Evolutionary conservation across 192 early-diverging fungal species (phyloP).

Genomic region (Diversispora epigaea): DNA sequence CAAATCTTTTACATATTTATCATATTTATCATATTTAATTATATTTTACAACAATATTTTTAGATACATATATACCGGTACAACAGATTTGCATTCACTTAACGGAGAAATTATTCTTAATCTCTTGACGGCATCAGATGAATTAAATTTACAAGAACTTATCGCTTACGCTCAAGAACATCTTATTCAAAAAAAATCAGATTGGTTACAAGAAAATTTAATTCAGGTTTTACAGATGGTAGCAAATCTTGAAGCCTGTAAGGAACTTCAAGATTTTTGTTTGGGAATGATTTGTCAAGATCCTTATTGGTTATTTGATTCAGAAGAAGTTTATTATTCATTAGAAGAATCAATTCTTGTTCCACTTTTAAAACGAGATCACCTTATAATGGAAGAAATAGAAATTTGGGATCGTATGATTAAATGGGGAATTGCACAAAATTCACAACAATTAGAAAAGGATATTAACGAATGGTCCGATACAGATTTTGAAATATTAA

Average conservation of each 20-base stretch:
- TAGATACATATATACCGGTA: conserved; percentile 25
- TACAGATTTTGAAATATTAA: conserved; percentile 2
- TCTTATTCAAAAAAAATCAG: conserved; percentile 24
- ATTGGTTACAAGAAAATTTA: conserved; percentile 23
- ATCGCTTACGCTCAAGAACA: conserved; percentile 7
- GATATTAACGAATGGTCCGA: conserved; percentile 2
- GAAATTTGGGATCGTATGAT: conserved; percentile 22
- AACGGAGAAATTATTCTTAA: conserved; percentile 4
- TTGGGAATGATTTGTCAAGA: conserved; percentile 25
- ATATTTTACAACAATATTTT: not conserved
- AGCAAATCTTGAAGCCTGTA: conserved; percentile 4
- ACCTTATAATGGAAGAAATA: conserved; percentile 24
- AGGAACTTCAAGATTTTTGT: conserved; percentile 20
- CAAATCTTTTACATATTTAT: not conserved
- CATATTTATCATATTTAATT: too few species aligned
- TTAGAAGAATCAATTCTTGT: conserved; percentile 25
- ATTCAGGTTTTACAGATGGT: conserved; percentile 14
- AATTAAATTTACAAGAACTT: conserved; percentile 19
- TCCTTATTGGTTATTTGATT: conserved; percentile 21
- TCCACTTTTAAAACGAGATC: conserved; percentile 24
- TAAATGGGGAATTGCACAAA: conserved; percentile 25
- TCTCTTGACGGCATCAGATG: conserved; percentile 18
- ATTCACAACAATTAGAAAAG: not conserved
- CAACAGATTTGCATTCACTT: conserved; percentile 2
- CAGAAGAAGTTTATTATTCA: not conserved